Base-by-base conservation (phyloP, 495 filamentous ascomycete genomes). In the Penicillium flavigenum region DNA sequence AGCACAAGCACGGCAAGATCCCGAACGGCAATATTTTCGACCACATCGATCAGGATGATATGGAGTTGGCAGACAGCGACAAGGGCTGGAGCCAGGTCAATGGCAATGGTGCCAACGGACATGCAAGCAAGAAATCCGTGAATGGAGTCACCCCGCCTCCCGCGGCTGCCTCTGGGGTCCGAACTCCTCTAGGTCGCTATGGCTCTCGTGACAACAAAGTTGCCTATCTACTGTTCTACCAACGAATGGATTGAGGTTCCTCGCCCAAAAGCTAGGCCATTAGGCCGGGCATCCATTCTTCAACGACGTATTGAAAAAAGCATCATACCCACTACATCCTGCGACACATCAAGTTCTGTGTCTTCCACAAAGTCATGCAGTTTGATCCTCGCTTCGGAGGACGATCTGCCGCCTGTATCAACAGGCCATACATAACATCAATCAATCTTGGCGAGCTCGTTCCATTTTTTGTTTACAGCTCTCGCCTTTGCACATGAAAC, bases 201-300 rank as follows among this genome's bases (percentile, higher is more conserved):
- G 86, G 82, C 27, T 79, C 88, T 59, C 91, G 88, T 72, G 95
- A 97, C 68, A 95, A 90, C 77, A 96, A 96, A 77, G 92, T 96
- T 51, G 94, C 94, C 14, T 98, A 98, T 73, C 83, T 98, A 58
- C 73, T 98, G 68, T 95, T 98, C 74, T 98, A 98, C 70, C 86
- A 96, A 76, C 86, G 82, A 59, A 83, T 96, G 66, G 69, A 66
- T 53, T 77, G 57, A 71, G 48, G 54, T 19, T 5, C 39, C 5
- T 51, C 16, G 32, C 38, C 36, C 22, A 7, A 45, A 12, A 31
- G 38, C 43, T 58, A 51, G 51, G 34, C 54, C 46, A 44, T 39
- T 38, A 31, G 49, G 34, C 34, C 50, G 24, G 19, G 34, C 48
- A 19, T 44, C 32, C 24, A 11, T 46, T 45, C 44, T 44, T 49